phyloP scores from a whole-genome alignment of 139 green algal genomes.

The Astrephomene gubernaculifera region DNA sequence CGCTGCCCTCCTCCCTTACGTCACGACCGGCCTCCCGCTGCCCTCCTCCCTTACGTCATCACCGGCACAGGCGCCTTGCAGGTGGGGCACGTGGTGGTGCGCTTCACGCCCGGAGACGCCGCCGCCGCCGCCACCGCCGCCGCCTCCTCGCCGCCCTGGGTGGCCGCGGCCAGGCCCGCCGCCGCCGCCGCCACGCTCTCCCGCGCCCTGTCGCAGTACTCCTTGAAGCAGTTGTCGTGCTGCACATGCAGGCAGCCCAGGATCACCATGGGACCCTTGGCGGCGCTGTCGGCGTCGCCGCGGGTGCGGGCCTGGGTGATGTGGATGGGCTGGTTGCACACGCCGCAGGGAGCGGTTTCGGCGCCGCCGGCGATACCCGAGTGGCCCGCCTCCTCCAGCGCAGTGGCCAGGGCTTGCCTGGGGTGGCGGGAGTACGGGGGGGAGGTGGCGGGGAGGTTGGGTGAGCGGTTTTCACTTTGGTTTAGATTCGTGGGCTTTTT shows the following conservation, averaged over 20 bases:
- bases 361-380: slow-evolving; percentile 17
- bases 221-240: slow-evolving; percentile 42
- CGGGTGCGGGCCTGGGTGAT: neutral
- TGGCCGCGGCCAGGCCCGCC: neutral
- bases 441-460: neutral
- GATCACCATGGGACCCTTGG: neutral
- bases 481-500: too few relatives aligned
- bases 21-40: neutral
- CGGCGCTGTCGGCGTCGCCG: neutral
- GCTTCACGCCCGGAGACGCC: slow-evolving; percentile 12
- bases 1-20: neutral
- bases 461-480: too few relatives aligned
- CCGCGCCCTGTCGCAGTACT: neutral
- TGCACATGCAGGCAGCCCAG: slow-evolving; percentile 42
- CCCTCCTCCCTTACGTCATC: slow-evolving; percentile 7
- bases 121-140: slow-evolving; percentile 6
- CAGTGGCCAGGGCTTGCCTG: slow-evolving; percentile 16
- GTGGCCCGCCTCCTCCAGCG: slow-evolving; percentile 30
- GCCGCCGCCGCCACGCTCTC: neutral
- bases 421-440: neutral
- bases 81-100: slow-evolving; percentile 22
- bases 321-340: slow-evolving; percentile 5
- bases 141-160: slow-evolving; percentile 24
- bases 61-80: slow-evolving; percentile 36
- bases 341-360: neutral